Evolutionary conservation across 305 asterid species (phyloP), one percentile per base, ranked within the genome.

Genomic region (Fraxinus nigra): DNA sequence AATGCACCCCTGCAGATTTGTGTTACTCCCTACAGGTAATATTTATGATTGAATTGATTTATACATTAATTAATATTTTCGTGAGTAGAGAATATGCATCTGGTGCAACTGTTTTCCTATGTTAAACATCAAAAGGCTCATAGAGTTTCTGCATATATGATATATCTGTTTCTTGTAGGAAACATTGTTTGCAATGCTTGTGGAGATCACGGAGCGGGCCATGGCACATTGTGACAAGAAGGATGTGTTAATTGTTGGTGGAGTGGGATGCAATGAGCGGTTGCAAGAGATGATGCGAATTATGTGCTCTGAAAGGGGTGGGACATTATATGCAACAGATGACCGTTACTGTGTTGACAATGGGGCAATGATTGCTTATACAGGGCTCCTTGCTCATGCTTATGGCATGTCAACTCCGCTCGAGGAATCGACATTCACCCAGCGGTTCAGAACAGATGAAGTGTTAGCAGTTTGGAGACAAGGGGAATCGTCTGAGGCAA

Each of bases 191-290:
- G 98, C 99, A 33, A 96, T 94, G 99, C 99, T 96, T 40, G 99
- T 96, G 87, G 99, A 96, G 92, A 96, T 94, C 22, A 96, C 99
- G 0, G 99, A 94, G 87, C 86, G 98, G 34, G 98, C 99, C 78
- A 96, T 96, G 99, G 98, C 99, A 24, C 98, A 96, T 84, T 96
- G 99, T 82, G 99, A 96, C 90, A 92, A 83, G 88, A 94, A 94
- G 87, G 98, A 96, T 61, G 99, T 96, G 65, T 85, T 96, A 20
- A 96, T 96, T 85, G 98, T 96, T 80, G 99, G 99, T 61, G 99
- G 99, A 32, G 99, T 96, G 33, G 98, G 99, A 24, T 96, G 99
- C 69, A 96, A 94, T 13, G 95, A 87, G 87, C 94, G 98, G 3
- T 84, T 96, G 78, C 99, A 96, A 85, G 97, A 90, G 85, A 96